Conservation (phyloP, 208 protist genomes). For the Endotrypanum monterogeii region DNA sequence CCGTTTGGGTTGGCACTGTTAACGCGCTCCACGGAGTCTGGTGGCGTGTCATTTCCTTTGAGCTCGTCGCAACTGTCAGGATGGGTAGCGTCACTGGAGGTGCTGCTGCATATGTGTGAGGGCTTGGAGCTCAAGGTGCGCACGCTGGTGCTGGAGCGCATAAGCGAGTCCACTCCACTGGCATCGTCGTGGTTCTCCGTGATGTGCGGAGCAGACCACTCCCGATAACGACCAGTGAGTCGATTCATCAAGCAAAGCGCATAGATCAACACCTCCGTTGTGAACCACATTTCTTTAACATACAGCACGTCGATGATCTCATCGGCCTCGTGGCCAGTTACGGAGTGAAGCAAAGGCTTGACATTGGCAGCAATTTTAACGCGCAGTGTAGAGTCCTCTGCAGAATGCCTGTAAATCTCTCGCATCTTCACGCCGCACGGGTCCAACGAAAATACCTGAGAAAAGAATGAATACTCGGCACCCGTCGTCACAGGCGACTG, state of each 20-base stretch:
- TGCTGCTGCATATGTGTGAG: conserved; percentile 30
- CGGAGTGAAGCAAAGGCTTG: conserved; percentile 17
- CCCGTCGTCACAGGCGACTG: conserved; percentile 7
- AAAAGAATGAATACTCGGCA: background rate
- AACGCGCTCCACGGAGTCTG: conserved; percentile 3
- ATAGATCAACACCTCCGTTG: conserved; percentile 39
- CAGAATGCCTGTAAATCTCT: conserved; percentile 13
- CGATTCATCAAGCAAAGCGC: conserved; percentile 50
- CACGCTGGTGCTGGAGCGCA: background rate
- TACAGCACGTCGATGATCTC: conserved; percentile 40
- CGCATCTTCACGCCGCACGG: background rate
- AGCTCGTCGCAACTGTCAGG: conserved; percentile 3
- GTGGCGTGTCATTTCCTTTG: background rate
- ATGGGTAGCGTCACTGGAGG: conserved; percentile 27
- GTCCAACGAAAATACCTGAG: background rate
- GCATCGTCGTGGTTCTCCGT: conserved; percentile 8
- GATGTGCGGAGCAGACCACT: conserved; percentile 20
- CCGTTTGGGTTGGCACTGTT: conserved; percentile 20
- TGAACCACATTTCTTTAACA: conserved; percentile 36
- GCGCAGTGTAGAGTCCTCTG: conserved; percentile 18
- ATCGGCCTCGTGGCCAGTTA: conserved; percentile 35
- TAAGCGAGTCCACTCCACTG: conserved; percentile 12
- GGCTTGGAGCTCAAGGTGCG: background rate
- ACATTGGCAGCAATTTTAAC: conserved; percentile 16
- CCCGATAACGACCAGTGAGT: conserved; percentile 32